Conservation (phyloP, 306 rosid species). For the Cajanus cajan region DNA sequence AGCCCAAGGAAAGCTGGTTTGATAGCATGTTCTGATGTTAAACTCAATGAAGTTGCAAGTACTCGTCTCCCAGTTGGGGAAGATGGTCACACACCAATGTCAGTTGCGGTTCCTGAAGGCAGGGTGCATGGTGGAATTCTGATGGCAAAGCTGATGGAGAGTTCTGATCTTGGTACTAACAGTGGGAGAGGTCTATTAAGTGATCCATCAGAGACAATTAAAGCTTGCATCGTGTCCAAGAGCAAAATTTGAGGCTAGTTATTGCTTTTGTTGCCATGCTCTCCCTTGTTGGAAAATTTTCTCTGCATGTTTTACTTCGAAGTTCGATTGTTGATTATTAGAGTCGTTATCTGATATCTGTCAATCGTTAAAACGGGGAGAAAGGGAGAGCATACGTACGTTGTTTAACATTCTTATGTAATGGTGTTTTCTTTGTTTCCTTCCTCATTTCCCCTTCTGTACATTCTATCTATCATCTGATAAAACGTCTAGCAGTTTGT, state of each 20-base stretch:
- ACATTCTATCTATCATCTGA: conserved; percentile 43
- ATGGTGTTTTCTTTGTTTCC: conserved; percentile 40
- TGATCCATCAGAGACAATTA: conserved; percentile 42
- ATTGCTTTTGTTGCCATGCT: conserved; percentile 28
- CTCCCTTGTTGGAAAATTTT: not conserved
- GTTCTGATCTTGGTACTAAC: conserved; percentile 47
- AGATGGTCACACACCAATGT: conserved; percentile 28
- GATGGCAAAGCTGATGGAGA: conserved; percentile 58
- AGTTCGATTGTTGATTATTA: conserved; percentile 26
- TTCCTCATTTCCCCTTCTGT: conserved; percentile 31
- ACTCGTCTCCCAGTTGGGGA: conserved; percentile 32
- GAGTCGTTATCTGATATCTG: conserved; percentile 24
- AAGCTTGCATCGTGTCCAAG: conserved; percentile 38
- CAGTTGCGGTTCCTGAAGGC: conserved; percentile 63
- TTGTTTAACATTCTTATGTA: conserved; percentile 26
- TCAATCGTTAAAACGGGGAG: conserved; percentile 40
- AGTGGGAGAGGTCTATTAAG: conserved; percentile 23
- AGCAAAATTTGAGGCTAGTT: conserved; percentile 56
- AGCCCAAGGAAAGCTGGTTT: not conserved
- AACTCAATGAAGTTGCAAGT: conserved; percentile 31
- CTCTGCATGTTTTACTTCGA: conserved; percentile 31
- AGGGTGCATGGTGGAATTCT: conserved; percentile 94
- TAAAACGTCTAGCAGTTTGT: conserved; percentile 40
- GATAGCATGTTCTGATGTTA: conserved; percentile 25
- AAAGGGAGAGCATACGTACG: not conserved